Evolutionary conservation across 306 rosid species (phyloP), one percentile per base, ranked within the genome.

Genomic region (Hippophae rhamnoides): DNA sequence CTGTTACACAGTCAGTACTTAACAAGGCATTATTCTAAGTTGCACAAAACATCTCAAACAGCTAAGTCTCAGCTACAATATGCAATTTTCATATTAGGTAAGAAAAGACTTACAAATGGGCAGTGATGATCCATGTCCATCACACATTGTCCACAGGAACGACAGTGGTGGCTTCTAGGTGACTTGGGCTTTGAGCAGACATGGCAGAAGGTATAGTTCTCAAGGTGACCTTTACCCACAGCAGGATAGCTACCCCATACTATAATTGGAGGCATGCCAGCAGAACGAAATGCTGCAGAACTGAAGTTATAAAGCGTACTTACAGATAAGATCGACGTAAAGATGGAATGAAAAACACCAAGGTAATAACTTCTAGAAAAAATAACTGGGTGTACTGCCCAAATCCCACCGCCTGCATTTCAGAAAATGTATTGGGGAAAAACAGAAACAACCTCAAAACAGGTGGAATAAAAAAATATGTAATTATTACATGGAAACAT

Each of bases 51-150:
- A 46, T 51, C 51, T 63, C 47, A 38, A 23, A 61, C 0, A 41
- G 23, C 6, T 56, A 31, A 31, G 38, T 31, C 38, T 41, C 31
- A 6, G 10, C 50, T 47, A 5, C 25, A 53, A 54, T 54, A 40
- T 59, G 66, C 23, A 11, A 49, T 58, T 61, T 62, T 42, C 6
- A 31, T 26, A 47, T 38, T 26, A n/a, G 38, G 54, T 65, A 60
- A 66, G 72, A 41, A 31, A 65, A 63, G 54, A 83, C 96, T 85
- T 79, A 92, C 98, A 80, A 92, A 92, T 61, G 98, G 98, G 72
- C 98, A 92, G 69, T 92, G 96, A 75, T 92, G 98, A 86, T 92
- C 98, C 98, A 88, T 92, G 80, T 92, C 98, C 74, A 81, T 60
- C 51, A 88, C 71, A 60, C 98, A 92, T 76, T 69, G 80, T 71